Evolutionary conservation across 148 eudicot species (phyloP), one percentile per base, ranked within the genome.

Genomic region (Talinum fruticosum): DNA sequence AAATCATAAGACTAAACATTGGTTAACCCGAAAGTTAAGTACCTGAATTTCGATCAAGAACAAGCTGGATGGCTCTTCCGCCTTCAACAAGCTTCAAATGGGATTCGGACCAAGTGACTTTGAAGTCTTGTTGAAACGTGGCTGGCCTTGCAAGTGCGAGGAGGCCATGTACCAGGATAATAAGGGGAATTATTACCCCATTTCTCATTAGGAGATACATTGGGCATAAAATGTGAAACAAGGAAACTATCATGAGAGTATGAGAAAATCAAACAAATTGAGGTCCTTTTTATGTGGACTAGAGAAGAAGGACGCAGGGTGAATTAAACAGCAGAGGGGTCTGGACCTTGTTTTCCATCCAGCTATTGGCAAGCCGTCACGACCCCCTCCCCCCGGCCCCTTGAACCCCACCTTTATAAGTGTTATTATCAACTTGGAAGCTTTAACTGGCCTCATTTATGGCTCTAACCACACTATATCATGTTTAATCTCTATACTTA

Each of bases 1-100:
- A 51, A 5, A 6, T 51, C 57, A 4, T 51, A 19, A 51, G 5
- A 21, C 23, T 51, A 18, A 13, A 16, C 23, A 19, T 51, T 16
- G 18, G 26, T 23, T n/a, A n/a, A 24, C 1, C 12, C 29, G 29
- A 24, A 24, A 59, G 64, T 59, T 13, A 6, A 5, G 21, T 67
- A 91, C 96, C 96, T 71, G 96, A 89, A 51, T 71, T 78, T 77
- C 77, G 89, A 76, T 91, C 96, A 13, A 91, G 96, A 81, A 75
- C 30, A 30, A 91, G 93, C 53, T 91, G 96, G 77, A 91, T 89
- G 74, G 90, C 86, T 54, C 61, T 78, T 29, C 96, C 96, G 2
- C 93, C 90, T 24, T 89, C 87, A 47, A 89, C 61, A 77, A 84
- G 90, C 80, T 75, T 86, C 38, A 91, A 69, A 82, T 91, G 96